A percentile compares a stretch with the other conserved stretches of the same genome.
phyloP scores from a whole-genome alignment of 345 rosid genomes.

The Syzygium aromaticum region DNA sequence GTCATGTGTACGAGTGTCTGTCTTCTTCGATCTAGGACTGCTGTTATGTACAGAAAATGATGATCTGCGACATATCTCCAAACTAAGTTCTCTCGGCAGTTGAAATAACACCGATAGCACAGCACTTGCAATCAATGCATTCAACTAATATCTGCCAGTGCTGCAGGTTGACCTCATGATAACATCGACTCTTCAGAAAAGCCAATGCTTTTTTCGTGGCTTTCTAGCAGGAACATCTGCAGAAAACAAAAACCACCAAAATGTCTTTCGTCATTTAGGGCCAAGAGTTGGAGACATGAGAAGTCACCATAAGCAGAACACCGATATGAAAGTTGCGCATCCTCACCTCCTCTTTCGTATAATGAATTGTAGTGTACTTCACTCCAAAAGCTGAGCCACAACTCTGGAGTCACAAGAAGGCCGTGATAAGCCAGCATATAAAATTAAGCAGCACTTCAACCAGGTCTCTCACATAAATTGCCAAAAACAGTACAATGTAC shows the following conservation, averaged over 20 bases:
- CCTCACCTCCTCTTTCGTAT: slow-evolving; percentile 69
- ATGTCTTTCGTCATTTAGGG: background rate
- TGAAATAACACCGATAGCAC: background rate
- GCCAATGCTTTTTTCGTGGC: slow-evolving; percentile 68
- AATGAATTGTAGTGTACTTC: slow-evolving; percentile 94
- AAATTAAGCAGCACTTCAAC: background rate
- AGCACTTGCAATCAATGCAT: background rate
- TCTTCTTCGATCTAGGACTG: background rate
- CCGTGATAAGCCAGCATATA: background rate
- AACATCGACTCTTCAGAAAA: slow-evolving; percentile 31
- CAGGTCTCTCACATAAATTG: background rate
- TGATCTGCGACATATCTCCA: background rate
- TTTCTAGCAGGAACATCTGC: slow-evolving; percentile 77
- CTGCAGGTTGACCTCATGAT: background rate
- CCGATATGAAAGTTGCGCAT: background rate
- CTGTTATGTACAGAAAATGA: background rate
- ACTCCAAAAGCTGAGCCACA: slow-evolving; percentile 97
- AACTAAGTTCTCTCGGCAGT: background rate
- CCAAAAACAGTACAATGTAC: background rate
- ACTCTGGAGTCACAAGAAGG: slow-evolving; percentile 26
- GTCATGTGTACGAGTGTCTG: background rate
- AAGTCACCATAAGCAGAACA: background rate
- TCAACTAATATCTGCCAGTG: background rate
- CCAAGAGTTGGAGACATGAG: background rate
- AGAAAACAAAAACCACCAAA: background rate